Evolutionary conservation across 495 filamentous ascomycete species (phyloP).

Genomic region (Aspergillus steynii): DNA sequence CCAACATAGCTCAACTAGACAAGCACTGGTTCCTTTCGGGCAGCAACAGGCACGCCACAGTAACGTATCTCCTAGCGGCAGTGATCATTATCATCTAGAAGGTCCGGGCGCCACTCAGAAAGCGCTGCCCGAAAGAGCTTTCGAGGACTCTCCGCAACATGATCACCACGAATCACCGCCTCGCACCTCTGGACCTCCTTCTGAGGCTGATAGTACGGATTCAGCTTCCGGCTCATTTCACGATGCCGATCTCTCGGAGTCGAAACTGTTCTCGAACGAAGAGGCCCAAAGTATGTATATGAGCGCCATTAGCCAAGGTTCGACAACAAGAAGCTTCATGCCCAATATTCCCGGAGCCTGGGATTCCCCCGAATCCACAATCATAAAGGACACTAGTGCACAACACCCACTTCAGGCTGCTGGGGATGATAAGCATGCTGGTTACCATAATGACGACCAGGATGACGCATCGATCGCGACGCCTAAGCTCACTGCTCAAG

Average conservation of each 20-base stretch:
- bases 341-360: constrained; percentile 61
- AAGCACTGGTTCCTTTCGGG: background rate
- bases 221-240: constrained; percentile 24
- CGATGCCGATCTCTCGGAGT: constrained; percentile 62
- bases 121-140: constrained; percentile 1
- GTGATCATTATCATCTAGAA: constrained; percentile 10
- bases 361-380: constrained; percentile 43
- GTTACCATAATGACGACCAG: constrained; percentile 9
- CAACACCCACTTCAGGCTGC: constrained; percentile 3
- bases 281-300: constrained; percentile 98
- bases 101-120: background rate
- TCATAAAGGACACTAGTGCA: constrained; percentile 1
- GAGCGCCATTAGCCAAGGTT: constrained; percentile 61
- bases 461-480: constrained; percentile 27
- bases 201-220: constrained; percentile 26
- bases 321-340: constrained; percentile 35
- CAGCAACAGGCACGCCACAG: background rate
- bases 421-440: background rate
- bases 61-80: background rate
- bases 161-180: constrained; percentile 5
- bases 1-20: background rate
- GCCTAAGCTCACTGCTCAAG: constrained; percentile 29
- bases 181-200: constrained; percentile 19
- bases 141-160: background rate
- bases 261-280: constrained; percentile 82